Percentiles rank a stretch among this genome's conserved stretches.
These are phyloP conservation scores for Penicillium pancosmium DNA, from an alignment of 495 filamentous ascomycete species.

Conservation along the genomic window DNA sequence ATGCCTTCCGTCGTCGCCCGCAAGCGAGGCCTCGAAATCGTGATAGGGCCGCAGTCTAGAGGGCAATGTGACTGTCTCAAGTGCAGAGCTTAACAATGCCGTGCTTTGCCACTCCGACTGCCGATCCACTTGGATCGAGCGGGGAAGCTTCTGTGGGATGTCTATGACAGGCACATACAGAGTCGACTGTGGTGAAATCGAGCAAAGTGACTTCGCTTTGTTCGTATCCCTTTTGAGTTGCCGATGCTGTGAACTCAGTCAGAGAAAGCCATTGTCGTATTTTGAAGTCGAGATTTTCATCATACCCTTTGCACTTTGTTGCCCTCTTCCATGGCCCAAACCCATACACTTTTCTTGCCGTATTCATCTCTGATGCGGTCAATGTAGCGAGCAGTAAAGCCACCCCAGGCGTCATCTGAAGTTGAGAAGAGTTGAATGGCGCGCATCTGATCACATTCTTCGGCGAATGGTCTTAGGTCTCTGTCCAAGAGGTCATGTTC, in stretches of 20 bases:
- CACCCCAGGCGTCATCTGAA: slow-evolving; percentile 91
- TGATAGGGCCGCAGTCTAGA: slow-evolving; percentile 63
- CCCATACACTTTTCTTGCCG: slow-evolving; percentile 81
- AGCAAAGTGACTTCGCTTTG: slow-evolving; percentile 66
- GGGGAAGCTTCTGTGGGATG: slow-evolving; percentile 58
- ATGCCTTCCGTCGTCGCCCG: slow-evolving; percentile 73
- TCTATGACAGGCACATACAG: slow-evolving; percentile 78
- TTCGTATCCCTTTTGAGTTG: slow-evolving; percentile 65
- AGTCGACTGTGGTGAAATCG: slow-evolving; percentile 69
- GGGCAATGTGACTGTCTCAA: slow-evolving; percentile 82
- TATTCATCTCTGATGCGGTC: slow-evolving; percentile 87
- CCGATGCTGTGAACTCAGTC: slow-evolving; percentile 12
- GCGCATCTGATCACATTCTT: slow-evolving; percentile 93
- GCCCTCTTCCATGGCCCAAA: slow-evolving; percentile 80
- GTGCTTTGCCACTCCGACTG: slow-evolving; percentile 79
- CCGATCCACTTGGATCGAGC: slow-evolving; percentile 62
- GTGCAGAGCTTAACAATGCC: slow-evolving; percentile 71
- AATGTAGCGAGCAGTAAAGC: slow-evolving; percentile 78
- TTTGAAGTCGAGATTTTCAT: slow-evolving; percentile 3
- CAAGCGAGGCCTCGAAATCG: slow-evolving; percentile 71
- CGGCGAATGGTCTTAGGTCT: slow-evolving; percentile 81
- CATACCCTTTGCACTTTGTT: slow-evolving; percentile 60
- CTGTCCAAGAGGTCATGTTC: slow-evolving; percentile 88
- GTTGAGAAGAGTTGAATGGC: slow-evolving; percentile 79
- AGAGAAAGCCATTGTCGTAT: neutral